Evolutionary conservation across 2,329 filamentous ascomycete species (phyloP).

Genomic region (Geosmithia flava): DNA sequence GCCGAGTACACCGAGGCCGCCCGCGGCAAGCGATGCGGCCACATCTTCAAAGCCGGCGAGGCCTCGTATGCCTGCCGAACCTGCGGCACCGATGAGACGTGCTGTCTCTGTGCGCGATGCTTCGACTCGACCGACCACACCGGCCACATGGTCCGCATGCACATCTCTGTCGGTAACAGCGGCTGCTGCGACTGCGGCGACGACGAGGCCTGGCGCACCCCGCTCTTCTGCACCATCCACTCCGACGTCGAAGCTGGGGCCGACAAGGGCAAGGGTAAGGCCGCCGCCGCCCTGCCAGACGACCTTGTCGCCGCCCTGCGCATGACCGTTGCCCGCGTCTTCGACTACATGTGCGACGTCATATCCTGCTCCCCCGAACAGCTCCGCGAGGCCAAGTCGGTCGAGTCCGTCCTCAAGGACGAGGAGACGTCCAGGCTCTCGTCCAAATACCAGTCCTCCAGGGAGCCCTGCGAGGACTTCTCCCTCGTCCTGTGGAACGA

Average conservation of each 20-base stretch:
- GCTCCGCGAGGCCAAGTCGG: constrained; percentile 72
- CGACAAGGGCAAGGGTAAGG: constrained; percentile 49
- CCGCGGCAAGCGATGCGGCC: constrained; percentile 85
- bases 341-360: constrained; percentile 96
- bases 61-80: constrained; percentile 91
- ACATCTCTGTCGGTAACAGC: constrained; percentile 78
- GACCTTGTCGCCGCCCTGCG: constrained; percentile 68
- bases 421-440: constrained; percentile 68
- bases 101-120: constrained; percentile 85
- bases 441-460: constrained; percentile 48
- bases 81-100: constrained; percentile 89
- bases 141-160: constrained; percentile 83
- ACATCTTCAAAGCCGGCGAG: constrained; percentile 93
- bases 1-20: constrained; percentile 91
- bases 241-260: constrained; percentile 43
- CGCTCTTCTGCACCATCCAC: constrained; percentile 88
- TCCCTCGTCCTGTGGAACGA: constrained; percentile 92
- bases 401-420: constrained; percentile 68
- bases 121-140: constrained; percentile 94
- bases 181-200: constrained; percentile 98
- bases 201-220: constrained; percentile 81
- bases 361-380: constrained; percentile 97
- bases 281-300: constrained; percentile 49
- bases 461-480: constrained; percentile 46
- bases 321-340: constrained; percentile 71